Evolutionary conservation across 495 filamentous ascomycete genomes (phyloP).

Genomic region (Tuber borchii): DNA sequence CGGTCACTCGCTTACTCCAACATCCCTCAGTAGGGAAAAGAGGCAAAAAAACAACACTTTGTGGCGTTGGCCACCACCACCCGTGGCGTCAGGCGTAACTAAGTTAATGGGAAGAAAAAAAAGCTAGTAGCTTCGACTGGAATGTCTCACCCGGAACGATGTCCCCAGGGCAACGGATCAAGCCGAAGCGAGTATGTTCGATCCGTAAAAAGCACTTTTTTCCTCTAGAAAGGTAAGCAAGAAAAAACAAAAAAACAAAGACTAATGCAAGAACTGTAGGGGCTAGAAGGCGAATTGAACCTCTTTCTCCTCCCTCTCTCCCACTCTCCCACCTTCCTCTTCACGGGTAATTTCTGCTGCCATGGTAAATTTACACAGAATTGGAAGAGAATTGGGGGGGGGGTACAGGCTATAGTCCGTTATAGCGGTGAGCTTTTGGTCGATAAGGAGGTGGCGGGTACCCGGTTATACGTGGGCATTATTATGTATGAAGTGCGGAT

Average conservation of each 20-base stretch:
- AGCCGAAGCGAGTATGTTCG: background rate
- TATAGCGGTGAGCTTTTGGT: background rate
- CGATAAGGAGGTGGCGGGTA: background rate
- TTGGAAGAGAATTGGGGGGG: background rate
- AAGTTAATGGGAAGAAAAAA: background rate
- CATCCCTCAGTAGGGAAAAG: background rate
- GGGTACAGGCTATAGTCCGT: background rate
- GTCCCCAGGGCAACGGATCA: background rate
- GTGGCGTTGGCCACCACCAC: background rate
- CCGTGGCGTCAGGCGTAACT: background rate
- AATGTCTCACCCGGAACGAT: background rate
- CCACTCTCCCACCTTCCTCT: background rate
- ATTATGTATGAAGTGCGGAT: background rate
- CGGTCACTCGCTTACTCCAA: background rate
- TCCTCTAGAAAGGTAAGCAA: background rate
- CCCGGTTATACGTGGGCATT: background rate
- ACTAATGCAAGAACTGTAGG: background rate
- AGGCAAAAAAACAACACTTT: background rate
- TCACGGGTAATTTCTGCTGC: background rate
- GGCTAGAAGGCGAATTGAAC: background rate
- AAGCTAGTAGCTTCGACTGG: background rate
- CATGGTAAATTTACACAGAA: background rate
- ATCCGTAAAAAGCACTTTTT: background rate
- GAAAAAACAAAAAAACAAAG: background rate
- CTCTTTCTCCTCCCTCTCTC: too few relatives aligned